Percentiles rank a stretch among this genome's conserved stretches.
Conservation (phyloP, 495 filamentous ascomycete genomes). For the Neurospora terricola region DNA sequence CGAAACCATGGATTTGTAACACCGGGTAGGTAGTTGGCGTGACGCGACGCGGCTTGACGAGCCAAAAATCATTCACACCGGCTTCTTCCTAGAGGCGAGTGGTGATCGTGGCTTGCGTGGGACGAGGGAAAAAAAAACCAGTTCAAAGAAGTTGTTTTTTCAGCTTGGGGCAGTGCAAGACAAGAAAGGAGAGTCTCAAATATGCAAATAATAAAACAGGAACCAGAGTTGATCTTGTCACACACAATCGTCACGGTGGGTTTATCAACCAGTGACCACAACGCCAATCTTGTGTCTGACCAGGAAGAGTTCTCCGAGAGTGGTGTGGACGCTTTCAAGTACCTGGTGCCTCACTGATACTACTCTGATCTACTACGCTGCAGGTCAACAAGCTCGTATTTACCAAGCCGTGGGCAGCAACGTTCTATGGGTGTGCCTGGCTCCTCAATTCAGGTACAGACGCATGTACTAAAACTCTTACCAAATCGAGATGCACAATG, state of each 20-base stretch:
- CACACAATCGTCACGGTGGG: neutral
- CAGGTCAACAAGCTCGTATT: neutral
- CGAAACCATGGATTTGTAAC: neutral
- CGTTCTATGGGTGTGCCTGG: neutral
- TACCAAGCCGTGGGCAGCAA: neutral
- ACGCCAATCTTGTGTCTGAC: neutral
- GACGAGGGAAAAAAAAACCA: neutral
- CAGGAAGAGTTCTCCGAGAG: neutral
- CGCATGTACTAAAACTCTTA: neutral
- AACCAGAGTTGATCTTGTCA: neutral
- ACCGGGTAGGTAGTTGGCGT: neutral
- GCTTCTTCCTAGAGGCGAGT: neutral
- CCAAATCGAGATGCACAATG: neutral
- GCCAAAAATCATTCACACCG: neutral
- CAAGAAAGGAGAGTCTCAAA: neutral
- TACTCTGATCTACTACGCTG: neutral
- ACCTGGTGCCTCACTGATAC: neutral
- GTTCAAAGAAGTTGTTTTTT: neutral
- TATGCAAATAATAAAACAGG: neutral
- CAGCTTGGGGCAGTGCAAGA: neutral
- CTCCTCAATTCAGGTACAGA: neutral
- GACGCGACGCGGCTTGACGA: neutral
- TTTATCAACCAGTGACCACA: neutral
- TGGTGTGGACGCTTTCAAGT: neutral
- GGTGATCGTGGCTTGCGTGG: neutral